Percentiles rank a stretch among this genome's conserved stretches.
phyloP scores from a whole-genome alignment of 2,329 filamentous ascomycete species.

The Huntiella omanensis region DNA sequence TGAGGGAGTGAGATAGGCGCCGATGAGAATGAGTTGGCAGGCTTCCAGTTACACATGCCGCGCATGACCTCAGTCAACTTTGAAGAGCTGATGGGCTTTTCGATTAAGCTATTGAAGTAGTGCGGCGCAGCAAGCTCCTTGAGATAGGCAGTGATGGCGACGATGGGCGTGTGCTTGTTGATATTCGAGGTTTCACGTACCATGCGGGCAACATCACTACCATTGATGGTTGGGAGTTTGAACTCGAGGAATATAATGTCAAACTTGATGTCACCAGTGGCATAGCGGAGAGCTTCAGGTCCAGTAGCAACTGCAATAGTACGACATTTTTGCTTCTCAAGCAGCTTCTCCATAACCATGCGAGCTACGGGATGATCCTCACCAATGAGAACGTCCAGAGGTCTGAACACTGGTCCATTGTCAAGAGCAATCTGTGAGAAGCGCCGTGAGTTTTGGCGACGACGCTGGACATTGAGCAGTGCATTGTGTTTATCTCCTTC shows the following conservation, averaged over 20 bases:
- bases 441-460: conserved; percentile 85
- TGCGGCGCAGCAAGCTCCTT: conserved; percentile 91
- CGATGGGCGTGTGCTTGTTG: conserved; percentile 85
- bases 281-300: conserved; percentile 78
- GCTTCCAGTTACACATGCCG: conserved; percentile 83
- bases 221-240: conserved; percentile 85
- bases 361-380: conserved; percentile 94
- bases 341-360: conserved; percentile 94
- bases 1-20: conserved; percentile 31
- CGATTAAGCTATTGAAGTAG: conserved; percentile 86
- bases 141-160: conserved; percentile 93
- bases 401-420: conserved; percentile 63
- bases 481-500: conserved; percentile 86
- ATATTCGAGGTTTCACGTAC: conserved; percentile 91
- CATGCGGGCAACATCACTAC: conserved; percentile 91
- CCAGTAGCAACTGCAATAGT: conserved; percentile 85
- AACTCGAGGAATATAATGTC: conserved; percentile 98
- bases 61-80: conserved; percentile 81
- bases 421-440: conserved; percentile 79
- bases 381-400: conserved; percentile 85
- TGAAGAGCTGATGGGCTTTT: conserved; percentile 86
- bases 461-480: conserved; percentile 74
- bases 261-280: conserved; percentile 94
- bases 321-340: conserved; percentile 87
- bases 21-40: conserved; percentile 35